Evolutionary conservation across 345 rosid genomes (phyloP), one percentile per base, ranked within the genome.

Genomic region (Draba incana): DNA sequence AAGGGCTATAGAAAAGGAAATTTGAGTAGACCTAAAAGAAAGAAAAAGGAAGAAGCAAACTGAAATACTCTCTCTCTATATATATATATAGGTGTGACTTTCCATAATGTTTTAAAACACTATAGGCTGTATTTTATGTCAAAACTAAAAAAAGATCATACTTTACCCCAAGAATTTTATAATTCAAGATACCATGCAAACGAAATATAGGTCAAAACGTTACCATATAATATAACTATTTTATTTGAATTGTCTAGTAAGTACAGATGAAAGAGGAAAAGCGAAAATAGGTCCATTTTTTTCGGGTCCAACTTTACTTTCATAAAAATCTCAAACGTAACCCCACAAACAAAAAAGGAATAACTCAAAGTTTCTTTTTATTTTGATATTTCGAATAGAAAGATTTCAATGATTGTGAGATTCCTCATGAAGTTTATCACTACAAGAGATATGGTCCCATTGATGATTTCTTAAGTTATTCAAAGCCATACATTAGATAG

Each of bases 401-500:
- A 65, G 12, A 39, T 39, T 50, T 57, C 54, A 73, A 66, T 66
- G 72, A 73, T 73, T 65, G 38, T 58, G 55, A 41, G 77, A 46
- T 66, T 66, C 67, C 50, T 20, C 20, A 20, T 66, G 66, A 43
- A 66, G 77, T 66, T 58, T 65, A 58, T 59, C 72, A 50, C 77
- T 66, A 51, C 25, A 51, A 73, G 16, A 59, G 48, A 66, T 66
- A 66, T 73, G 77, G 77, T 66, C 77, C 77, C 77, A 42, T 59
- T 59, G 27, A 64, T 16, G 53, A 39, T 57, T 48, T 41, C 15
- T 38, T 64, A 41, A 30, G 45, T 45, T n/a, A 64, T 64, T 57
- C 44, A 47, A 57, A 72, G 61, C 71, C 66, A 65, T 42, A 42
- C 48, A 65, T 72, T 72, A 57, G 38, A 57, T 43, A 57, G 38